Percentiles rank a stretch among this genome's conserved stretches.
phyloP scores from a whole-genome alignment of 305 asterid species.

The Fraxinus albicans region DNA sequence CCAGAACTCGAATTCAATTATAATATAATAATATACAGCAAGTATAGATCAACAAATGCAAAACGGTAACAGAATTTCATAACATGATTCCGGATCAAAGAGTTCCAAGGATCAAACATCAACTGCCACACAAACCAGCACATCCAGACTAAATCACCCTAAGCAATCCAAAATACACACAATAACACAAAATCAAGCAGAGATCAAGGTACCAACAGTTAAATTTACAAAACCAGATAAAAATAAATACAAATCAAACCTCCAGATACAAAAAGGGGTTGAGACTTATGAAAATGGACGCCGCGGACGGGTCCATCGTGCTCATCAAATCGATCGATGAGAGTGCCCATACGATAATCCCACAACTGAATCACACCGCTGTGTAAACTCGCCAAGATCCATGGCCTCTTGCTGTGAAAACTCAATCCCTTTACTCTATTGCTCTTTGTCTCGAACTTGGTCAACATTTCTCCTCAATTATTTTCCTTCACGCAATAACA shows the following conservation, averaged over 20 bases:
- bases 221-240: too few species aligned
- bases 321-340: slow-evolving; percentile 29
- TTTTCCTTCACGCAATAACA: neutral
- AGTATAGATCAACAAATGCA: neutral
- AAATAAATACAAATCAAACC: slow-evolving; percentile 11
- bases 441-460: slow-evolving; percentile 32
- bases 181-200: neutral
- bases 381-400: slow-evolving; percentile 16
- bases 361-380: slow-evolving; percentile 7
- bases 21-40: neutral
- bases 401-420: slow-evolving; percentile 26
- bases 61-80: neutral
- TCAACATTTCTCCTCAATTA: slow-evolving; percentile 23
- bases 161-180: neutral
- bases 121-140: neutral
- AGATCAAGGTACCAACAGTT: too few species aligned
- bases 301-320: slow-evolving; percentile 27
- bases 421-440: slow-evolving; percentile 32
- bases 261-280: slow-evolving; percentile 27
- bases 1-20: neutral
- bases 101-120: neutral
- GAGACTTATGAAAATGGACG: slow-evolving; percentile 11
- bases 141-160: neutral
- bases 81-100: neutral
- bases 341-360: slow-evolving; percentile 14